These are phyloP conservation scores for Mycena sanguinolenta DNA, from an alignment of 768 basidiomycete species.

Conservation along the genomic window DNA sequence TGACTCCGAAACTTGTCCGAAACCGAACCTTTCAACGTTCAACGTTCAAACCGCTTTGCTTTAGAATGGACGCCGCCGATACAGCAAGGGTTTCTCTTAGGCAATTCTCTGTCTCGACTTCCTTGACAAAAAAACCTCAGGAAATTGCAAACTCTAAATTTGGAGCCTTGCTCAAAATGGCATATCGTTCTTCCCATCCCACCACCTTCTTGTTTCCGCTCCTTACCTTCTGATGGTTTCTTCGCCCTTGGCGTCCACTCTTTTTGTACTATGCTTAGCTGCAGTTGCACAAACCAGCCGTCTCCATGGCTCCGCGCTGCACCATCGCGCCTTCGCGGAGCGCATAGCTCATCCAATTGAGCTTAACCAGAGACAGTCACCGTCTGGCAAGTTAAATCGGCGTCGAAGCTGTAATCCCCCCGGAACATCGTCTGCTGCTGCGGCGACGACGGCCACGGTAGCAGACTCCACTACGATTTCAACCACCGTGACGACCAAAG, in stretches of 20 bases:
- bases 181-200: background rate
- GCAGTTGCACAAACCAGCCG: background rate
- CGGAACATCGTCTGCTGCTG: background rate
- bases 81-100: too few relatives aligned
- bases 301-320: conserved; percentile 8
- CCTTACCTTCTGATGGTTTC: conserved; percentile 26
- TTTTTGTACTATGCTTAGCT: conserved; percentile 20
- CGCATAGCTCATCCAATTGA: conserved; percentile 15
- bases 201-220: conserved; percentile 12
- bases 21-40: too few relatives aligned
- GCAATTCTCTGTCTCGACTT: too few relatives aligned
- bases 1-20: too few relatives aligned
- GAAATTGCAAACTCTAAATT: too few relatives aligned
- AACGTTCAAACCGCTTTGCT: too few relatives aligned
- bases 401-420: conserved; percentile 23
- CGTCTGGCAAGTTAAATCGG: conserved; percentile 13
- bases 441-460: background rate
- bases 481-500: background rate
- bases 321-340: conserved; percentile 19
- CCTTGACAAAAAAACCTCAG: too few relatives aligned
- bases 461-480: background rate
- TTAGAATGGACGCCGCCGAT: too few relatives aligned
- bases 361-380: background rate
- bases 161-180: background rate
- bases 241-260: conserved; percentile 22